A percentile compares a stretch with the other conserved stretches of the same genome.
Evolutionary conservation across 2,329 filamentous ascomycete genomes (phyloP).

Genomic region (Ophiocordyceps unilateralis): DNA sequence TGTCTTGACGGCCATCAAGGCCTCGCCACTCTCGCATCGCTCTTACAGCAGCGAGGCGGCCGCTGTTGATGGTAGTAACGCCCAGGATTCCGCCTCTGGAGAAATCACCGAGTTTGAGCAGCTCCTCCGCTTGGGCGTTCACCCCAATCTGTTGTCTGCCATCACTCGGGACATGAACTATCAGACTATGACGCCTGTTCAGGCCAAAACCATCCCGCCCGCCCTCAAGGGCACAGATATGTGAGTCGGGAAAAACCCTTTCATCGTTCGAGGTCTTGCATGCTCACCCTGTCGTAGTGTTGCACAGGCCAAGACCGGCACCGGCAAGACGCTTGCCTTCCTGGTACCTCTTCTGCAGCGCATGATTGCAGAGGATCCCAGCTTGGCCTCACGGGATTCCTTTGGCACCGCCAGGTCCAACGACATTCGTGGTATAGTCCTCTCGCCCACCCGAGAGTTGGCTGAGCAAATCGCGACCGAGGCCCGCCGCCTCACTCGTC

Average conservation of each 20-base stretch:
- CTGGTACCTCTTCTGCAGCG: slow-evolving; percentile 71
- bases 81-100: slow-evolving; percentile 4
- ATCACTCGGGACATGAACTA: slow-evolving; percentile 61
- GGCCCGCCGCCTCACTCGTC: slow-evolving; percentile 46
- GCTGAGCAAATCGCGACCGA: slow-evolving; percentile 69
- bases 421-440: slow-evolving; percentile 52
- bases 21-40: slow-evolving; percentile 10
- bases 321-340: slow-evolving; percentile 92
- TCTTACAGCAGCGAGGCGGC: slow-evolving; percentile 23
- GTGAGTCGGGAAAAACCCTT: slow-evolving; percentile 35
- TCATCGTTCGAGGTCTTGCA: background rate
- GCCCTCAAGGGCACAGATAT: slow-evolving; percentile 68
- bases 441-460: slow-evolving; percentile 68
- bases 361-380: slow-evolving; percentile 48
- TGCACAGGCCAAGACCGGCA: slow-evolving; percentile 91
- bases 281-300: slow-evolving; percentile 31
- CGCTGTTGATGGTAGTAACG: slow-evolving; percentile 8
- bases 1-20: slow-evolving; percentile 6
- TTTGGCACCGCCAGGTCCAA: slow-evolving; percentile 22
- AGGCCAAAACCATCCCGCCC: slow-evolving; percentile 65
- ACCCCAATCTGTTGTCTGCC: slow-evolving; percentile 45
- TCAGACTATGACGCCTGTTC: slow-evolving; percentile 81
- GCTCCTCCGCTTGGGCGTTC: slow-evolving; percentile 31
- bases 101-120: slow-evolving; percentile 25
- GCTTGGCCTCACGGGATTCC: slow-evolving; percentile 31